Percentiles rank a stretch among this genome's conserved stretches.
These are phyloP conservation scores for Geranomyces michiganensis DNA, from an alignment of 192 early-diverging fungal genomes.

Conservation along the genomic window DNA sequence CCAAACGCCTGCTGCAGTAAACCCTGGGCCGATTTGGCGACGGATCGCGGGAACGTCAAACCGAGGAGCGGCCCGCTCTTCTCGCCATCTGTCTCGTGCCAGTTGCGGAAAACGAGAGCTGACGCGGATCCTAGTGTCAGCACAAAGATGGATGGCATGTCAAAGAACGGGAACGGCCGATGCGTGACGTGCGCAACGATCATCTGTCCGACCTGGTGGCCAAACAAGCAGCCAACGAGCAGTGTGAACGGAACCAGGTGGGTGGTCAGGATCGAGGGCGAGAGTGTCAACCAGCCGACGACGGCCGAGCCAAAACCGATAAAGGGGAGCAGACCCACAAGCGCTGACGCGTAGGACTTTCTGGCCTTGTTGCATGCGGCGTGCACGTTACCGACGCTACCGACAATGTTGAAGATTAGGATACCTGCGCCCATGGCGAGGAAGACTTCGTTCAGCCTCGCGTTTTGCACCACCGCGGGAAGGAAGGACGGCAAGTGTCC, in stretches of 20 bases:
- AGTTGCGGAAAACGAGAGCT: constrained; percentile 22
- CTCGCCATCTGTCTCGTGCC: constrained; percentile 25
- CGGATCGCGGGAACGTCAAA: neutral
- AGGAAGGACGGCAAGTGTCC: constrained; percentile 45
- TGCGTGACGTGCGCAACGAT: constrained; percentile 88
- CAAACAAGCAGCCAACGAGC: constrained; percentile 74
- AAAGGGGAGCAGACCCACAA: constrained; percentile 72
- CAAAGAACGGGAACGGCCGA: constrained; percentile 76
- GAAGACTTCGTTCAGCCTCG: constrained; percentile 55
- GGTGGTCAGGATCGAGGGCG: constrained; percentile 65
- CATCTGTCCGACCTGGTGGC: constrained; percentile 80
- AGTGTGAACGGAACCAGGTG: constrained; percentile 72
- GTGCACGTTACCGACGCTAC: constrained; percentile 65
- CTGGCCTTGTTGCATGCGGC: constrained; percentile 60
- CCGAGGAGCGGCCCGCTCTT: neutral
- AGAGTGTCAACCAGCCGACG: constrained; percentile 64
- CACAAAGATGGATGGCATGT: constrained; percentile 42
- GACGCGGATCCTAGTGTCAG: constrained; percentile 11
- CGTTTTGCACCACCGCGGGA: constrained; percentile 24
- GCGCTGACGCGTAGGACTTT: constrained; percentile 53
- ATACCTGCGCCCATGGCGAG: constrained; percentile 52
- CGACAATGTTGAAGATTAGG: constrained; percentile 57
- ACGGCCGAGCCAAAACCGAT: constrained; percentile 52
- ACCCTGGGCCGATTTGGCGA: neutral
- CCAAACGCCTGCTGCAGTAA: constrained; percentile 11